These are phyloP conservation scores for Carex myosuroides DNA, from an alignment of 176 grass and related monocot species.

Conservation along the genomic window DNA sequence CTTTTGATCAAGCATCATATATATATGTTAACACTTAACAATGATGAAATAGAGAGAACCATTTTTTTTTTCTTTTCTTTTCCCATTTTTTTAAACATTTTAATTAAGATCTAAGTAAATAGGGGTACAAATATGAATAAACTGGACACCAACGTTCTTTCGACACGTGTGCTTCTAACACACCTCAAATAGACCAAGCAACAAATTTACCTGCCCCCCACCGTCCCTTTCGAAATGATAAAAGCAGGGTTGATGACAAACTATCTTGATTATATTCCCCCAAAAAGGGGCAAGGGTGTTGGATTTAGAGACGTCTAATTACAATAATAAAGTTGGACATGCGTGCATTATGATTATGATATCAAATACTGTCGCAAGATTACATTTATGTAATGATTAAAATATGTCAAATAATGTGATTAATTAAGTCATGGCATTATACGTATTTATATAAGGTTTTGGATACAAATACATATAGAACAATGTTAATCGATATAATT, in stretches of 20 bases:
- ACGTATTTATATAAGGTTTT: too few species aligned
- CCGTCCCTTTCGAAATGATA: background rate
- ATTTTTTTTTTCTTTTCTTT: background rate
- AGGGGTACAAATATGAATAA: background rate
- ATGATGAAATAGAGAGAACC: background rate
- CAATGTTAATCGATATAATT: too few species aligned
- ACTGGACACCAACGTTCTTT: background rate
- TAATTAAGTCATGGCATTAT: too few species aligned
- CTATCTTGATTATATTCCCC: background rate
- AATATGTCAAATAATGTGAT: too few species aligned
- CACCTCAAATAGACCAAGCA: slow-evolving; percentile 14
- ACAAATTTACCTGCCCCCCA: slow-evolving; percentile 14
- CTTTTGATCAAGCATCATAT: background rate
- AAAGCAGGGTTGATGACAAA: background rate
- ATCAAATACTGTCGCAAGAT: too few species aligned
- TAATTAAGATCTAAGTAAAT: background rate
- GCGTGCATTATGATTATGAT: too few species aligned
- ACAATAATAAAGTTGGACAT: too few species aligned
- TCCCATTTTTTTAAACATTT: background rate
- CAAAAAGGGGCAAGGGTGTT: background rate
- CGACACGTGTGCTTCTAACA: background rate
- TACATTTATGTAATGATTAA: too few species aligned
- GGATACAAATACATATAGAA: too few species aligned
- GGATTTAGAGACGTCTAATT: too few species aligned
- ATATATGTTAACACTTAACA: background rate